These are phyloP conservation scores for Coemansia aciculifera DNA, from an alignment of 192 early-diverging fungal genomes.

Conservation along the genomic window DNA sequence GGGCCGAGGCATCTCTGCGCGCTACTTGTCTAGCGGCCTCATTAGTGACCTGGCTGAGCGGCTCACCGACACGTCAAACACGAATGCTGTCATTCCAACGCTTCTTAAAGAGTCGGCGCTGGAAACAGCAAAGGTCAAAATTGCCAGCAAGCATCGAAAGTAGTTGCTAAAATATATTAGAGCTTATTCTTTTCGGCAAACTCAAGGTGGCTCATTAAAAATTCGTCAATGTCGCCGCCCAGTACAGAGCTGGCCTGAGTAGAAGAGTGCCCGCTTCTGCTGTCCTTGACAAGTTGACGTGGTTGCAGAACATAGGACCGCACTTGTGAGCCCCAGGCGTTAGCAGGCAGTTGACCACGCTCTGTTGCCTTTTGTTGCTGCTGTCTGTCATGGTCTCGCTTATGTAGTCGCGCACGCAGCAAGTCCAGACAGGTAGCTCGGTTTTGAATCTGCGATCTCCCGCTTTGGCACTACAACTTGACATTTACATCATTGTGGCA, in stretches of 20 bases:
- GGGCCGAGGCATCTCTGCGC: constrained; percentile 50
- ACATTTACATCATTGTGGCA: background rate
- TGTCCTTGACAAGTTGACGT: constrained; percentile 65
- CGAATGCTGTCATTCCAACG: constrained; percentile 31
- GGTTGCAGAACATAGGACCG: constrained; percentile 63
- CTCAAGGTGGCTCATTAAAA: constrained; percentile 5
- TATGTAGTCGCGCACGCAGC: constrained; percentile 67
- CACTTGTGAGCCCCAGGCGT: constrained; percentile 63
- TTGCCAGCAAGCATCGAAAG: background rate
- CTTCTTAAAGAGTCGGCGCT: constrained; percentile 43
- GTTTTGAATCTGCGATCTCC: constrained; percentile 58
- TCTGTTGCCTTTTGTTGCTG: constrained; percentile 27
- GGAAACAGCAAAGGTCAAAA: constrained; percentile 27
- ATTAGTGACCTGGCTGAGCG: constrained; percentile 66
- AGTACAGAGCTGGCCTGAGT: constrained; percentile 55
- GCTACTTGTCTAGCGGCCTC: constrained; percentile 65
- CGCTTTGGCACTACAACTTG: constrained; percentile 10
- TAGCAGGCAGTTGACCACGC: constrained; percentile 27
- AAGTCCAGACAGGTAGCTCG: constrained; percentile 75
- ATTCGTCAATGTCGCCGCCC: constrained; percentile 56
- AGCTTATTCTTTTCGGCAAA: background rate
- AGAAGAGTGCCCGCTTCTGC: constrained; percentile 52
- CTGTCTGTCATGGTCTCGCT: constrained; percentile 57
- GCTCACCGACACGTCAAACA: constrained; percentile 45
- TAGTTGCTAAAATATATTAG: background rate